Evolutionary conservation across 257 asterid genomes (phyloP).

Genomic region (Solanum lignicaule): DNA sequence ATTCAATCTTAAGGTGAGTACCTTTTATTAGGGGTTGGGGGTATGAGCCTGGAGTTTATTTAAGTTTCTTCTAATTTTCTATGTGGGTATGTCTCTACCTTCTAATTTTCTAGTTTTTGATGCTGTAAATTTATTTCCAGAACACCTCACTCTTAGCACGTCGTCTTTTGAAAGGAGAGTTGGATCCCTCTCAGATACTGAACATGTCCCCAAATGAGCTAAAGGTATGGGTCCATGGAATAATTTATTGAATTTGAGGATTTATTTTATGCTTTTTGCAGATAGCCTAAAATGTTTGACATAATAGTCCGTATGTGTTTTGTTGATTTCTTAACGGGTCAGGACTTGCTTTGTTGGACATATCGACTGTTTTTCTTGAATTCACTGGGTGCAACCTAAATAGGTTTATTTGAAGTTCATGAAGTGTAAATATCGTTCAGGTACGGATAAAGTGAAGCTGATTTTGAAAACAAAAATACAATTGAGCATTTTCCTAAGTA

Average conservation of each 20-base stretch:
- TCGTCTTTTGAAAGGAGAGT: conserved; percentile 66
- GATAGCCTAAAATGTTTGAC: not conserved
- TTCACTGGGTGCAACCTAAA: not conserved
- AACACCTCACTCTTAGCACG: conserved; percentile 37
- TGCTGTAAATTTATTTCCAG: conserved; percentile 23
- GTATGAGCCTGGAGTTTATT: not conserved
- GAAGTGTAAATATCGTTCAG: not conserved
- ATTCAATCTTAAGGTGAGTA: conserved; percentile 63
- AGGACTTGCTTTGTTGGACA: not conserved
- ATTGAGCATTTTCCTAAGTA: not conserved
- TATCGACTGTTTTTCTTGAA: not conserved
- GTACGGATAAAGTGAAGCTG: not conserved
- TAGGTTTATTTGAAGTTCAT: not conserved
- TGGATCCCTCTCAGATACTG: conserved; percentile 62
- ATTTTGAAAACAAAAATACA: not conserved
- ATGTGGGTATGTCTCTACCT: not conserved
- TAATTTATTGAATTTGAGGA: not conserved
- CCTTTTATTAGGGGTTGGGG: not conserved
- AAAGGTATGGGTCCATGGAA: conserved; percentile 36
- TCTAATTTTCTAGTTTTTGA: conserved; percentile 1
- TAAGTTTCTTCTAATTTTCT: not conserved
- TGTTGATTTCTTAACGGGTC: not conserved
- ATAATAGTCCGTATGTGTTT: not conserved
- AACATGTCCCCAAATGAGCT: conserved; percentile 67
- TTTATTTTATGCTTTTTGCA: not conserved